Evolutionary conservation across 805 yeast genomes (phyloP).

Genomic region (Sugiyamaella marilandica): DNA sequence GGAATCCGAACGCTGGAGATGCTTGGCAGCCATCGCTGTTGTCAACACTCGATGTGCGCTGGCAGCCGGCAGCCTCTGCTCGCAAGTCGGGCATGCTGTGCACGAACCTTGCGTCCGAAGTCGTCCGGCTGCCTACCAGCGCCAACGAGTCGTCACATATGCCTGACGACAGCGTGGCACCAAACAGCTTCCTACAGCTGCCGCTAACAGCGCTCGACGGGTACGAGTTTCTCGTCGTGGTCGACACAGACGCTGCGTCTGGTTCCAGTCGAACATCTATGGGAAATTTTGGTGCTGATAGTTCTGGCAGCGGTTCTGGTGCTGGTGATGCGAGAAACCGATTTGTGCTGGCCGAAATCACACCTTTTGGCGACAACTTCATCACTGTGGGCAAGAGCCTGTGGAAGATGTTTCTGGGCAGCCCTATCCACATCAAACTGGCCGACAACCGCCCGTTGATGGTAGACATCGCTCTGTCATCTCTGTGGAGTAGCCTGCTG

Average conservation of each 20-base stretch:
- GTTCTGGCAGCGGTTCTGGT: background rate
- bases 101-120: slow-evolving; percentile 38
- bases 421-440: slow-evolving; percentile 31
- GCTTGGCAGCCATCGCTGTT: slow-evolving; percentile 8
- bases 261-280: no score
- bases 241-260: slow-evolving; percentile 27
- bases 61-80: background rate
- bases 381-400: slow-evolving; percentile 21
- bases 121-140: slow-evolving; percentile 44
- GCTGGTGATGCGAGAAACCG: slow-evolving; percentile 19
- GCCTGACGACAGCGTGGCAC: slow-evolving; percentile 49
- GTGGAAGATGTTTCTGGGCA: slow-evolving; percentile 21
- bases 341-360: slow-evolving; percentile 26
- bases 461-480: slow-evolving; percentile 45
- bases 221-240: slow-evolving; percentile 50
- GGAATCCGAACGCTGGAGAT: slow-evolving; percentile 12
- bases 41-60: slow-evolving; percentile 16
- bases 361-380: slow-evolving; percentile 25
- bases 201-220: slow-evolving; percentile 36
- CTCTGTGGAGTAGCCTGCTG: slow-evolving; percentile 58
- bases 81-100: slow-evolving; percentile 36
- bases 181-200: slow-evolving; percentile 42
- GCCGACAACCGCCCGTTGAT: slow-evolving; percentile 44
- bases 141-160: slow-evolving; percentile 35
- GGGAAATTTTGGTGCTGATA: no score